Conservation (phyloP, 225 moss, liverwort and hornwort genomes). For the Neckera pumila region DNA sequence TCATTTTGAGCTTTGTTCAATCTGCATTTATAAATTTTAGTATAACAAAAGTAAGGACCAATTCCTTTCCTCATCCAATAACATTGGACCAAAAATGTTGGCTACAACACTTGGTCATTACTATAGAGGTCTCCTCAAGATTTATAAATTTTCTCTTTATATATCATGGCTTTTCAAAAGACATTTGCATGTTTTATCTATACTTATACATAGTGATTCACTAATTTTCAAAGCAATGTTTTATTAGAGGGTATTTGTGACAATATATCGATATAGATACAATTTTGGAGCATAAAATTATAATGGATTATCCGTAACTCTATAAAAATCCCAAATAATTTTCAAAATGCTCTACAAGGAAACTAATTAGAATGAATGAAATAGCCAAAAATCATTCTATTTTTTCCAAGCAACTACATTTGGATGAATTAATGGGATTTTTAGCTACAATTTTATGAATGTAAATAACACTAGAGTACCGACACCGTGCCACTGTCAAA, state of each 20-base stretch:
- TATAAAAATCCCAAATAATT: neutral
- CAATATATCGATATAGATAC: fast-evolving
- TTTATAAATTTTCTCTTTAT: neutral
- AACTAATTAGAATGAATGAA: neutral
- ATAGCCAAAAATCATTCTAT: neutral
- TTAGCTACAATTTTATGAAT: neutral
- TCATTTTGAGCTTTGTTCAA: neutral
- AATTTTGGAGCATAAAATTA: neutral
- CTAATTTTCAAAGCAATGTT: neutral
- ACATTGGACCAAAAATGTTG: too few species aligned
- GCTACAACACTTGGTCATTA: neutral
- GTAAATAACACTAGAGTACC: neutral
- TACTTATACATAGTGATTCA: too few species aligned
- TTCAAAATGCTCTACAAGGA: neutral
- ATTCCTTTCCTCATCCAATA: neutral
- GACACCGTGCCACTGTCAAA: too few species aligned
- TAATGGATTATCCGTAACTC: neutral
- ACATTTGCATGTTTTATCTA: neutral
- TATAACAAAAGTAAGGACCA: neutral
- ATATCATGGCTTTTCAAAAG: neutral
- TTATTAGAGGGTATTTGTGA: neutral
- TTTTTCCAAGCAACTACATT: neutral
- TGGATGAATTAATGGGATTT: neutral
- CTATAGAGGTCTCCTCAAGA: neutral
- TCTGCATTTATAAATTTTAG: neutral